Conservation (phyloP, 192 early-diverging fungal genomes). For the Mortierella hygrophila region DNA sequence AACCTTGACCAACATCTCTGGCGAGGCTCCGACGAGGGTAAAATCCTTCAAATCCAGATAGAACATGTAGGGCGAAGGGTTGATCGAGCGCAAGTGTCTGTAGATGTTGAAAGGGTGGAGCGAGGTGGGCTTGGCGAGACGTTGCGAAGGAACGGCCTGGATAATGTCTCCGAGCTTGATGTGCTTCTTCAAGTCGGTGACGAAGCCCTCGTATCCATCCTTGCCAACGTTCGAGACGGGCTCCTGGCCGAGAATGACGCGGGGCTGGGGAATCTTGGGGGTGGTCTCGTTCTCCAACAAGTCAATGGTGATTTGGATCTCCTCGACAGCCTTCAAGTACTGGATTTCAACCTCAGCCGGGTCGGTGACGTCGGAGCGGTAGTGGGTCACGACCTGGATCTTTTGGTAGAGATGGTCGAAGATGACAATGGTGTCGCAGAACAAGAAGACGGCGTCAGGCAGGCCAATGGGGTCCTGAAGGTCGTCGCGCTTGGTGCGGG, state of each 20-base stretch:
- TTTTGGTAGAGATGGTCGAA: conserved; percentile 96
- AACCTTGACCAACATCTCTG: conserved; percentile 98
- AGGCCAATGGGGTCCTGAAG: conserved; percentile 89
- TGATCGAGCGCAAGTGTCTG: conserved; percentile 92
- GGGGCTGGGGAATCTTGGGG: conserved; percentile 85
- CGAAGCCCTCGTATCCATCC: conserved; percentile 92
- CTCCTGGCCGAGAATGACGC: conserved; percentile 75
- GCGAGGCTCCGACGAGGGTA: conserved; percentile 96
- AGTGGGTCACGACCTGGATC: conserved; percentile 94
- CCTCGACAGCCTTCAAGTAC: conserved; percentile 78
- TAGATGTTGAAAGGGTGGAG: conserved; percentile 99
- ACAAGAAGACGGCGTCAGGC: conserved; percentile 94
- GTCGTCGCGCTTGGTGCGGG: conserved; percentile 79
- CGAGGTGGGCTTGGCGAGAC: conserved; percentile 86
- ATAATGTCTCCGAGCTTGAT: conserved; percentile 98
- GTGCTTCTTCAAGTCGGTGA: conserved; percentile 87
- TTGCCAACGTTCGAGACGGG: conserved; percentile 92
- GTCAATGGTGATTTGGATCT: conserved; percentile 77
- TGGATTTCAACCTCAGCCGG: conserved; percentile 64
- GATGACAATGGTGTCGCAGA: conserved; percentile 95
- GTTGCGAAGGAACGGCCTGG: conserved; percentile 96
- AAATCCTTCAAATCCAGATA: conserved; percentile 96
- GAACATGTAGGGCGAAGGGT: conserved; percentile 99
- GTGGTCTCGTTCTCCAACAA: conserved; percentile 78
- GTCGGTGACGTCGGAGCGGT: conserved; percentile 73